phyloP scores from a whole-genome alignment of 345 rosid genomes.

The Citrus mangshanensis region DNA sequence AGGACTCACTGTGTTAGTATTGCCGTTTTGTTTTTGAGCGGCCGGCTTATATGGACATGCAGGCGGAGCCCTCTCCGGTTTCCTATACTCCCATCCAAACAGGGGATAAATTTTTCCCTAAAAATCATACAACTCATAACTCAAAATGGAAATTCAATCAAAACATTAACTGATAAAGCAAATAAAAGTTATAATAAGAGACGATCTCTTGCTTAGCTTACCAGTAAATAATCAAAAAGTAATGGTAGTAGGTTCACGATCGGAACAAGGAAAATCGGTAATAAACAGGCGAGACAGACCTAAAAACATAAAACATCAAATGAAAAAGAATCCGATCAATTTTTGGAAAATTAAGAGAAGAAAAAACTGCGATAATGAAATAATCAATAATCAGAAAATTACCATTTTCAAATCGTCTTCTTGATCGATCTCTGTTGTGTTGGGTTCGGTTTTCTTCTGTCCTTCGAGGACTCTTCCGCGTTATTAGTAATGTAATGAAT shows the following conservation, averaged over 20 bases:
- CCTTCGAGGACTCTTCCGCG: background rate
- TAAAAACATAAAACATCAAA: constrained; percentile 12
- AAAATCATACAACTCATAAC: background rate
- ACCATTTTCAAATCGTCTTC: constrained; percentile 10
- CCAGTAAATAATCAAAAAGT: constrained; percentile 64
- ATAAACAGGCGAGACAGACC: constrained; percentile 88
- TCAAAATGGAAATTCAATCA: background rate
- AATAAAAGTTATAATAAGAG: too few relatives aligned
- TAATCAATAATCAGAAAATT: background rate
- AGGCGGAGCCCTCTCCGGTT: constrained; percentile 79
- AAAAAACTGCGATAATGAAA: background rate
- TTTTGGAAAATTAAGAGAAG: background rate
- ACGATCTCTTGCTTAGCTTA: constrained; percentile 14
- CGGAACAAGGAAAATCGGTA: constrained; percentile 93
- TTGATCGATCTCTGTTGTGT: background rate
- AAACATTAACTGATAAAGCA: background rate
- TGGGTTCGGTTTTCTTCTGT: background rate
- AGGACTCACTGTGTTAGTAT: constrained; percentile 44
- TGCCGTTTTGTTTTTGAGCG: constrained; percentile 28
- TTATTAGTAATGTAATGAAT: background rate
- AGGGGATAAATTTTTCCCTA: constrained; percentile 69
- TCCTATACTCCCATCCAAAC: constrained; percentile 96
- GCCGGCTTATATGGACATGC: constrained; percentile 82
- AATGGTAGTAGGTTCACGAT: constrained; percentile 74
- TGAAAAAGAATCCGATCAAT: background rate